Evolutionary conservation across 106 monocot genomes (phyloP).

Genomic region (Iris macrosiphon): DNA sequence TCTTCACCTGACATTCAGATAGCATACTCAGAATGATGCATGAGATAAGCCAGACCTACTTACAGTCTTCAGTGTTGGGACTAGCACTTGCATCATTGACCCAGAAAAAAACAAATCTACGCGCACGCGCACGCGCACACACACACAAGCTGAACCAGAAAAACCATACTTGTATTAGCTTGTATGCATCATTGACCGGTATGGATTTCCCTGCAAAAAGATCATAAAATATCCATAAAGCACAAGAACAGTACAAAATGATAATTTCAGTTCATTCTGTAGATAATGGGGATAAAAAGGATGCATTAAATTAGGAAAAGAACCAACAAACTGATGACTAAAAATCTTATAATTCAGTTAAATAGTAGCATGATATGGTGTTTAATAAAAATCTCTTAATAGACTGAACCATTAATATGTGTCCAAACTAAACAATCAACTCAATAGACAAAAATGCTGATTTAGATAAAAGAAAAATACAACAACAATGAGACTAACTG

Average conservation of each 20-base stretch:
- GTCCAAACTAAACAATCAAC: neutral
- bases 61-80: slow-evolving; percentile 63
- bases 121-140: slow-evolving; percentile 21
- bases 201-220: slow-evolving; percentile 57
- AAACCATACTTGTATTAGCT: slow-evolving; percentile 62
- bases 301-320: too few relatives aligned
- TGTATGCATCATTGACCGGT: slow-evolving; percentile 71
- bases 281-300: too few relatives aligned
- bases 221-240: neutral
- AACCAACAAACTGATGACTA: neutral
- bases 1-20: too few relatives aligned
- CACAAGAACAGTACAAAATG: neutral
- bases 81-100: slow-evolving; percentile 24
- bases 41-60: slow-evolving; percentile 13
- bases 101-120: slow-evolving; percentile 32
- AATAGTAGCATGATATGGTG: too few relatives aligned
- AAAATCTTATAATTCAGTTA: too few relatives aligned
- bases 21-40: too few relatives aligned
- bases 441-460: neutral
- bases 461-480: neutral
- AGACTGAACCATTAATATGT: neutral
- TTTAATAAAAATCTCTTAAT: too few relatives aligned
- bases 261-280: too few relatives aligned
- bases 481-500: neutral
- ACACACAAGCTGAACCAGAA: slow-evolving; percentile 38